Conservation (phyloP, 805 yeast genomes). For the Lachancea lanzarotensis region DNA sequence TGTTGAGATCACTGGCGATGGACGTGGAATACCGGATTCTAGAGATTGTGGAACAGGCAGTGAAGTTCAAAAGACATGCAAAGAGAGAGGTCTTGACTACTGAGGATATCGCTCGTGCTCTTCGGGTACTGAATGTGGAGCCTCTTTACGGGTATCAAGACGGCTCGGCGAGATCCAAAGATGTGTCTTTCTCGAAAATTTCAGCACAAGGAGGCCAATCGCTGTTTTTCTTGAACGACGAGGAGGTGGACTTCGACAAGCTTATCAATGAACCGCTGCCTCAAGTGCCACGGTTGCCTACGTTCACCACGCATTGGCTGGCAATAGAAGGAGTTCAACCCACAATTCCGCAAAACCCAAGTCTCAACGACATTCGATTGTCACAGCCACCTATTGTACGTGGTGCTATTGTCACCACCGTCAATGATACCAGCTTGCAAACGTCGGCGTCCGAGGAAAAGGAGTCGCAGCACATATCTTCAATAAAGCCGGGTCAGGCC, state of each 20-base stretch:
- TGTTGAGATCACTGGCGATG: constrained; percentile 92
- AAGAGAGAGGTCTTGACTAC: constrained; percentile 78
- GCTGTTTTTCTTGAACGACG: constrained; percentile 85
- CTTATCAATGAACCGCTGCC: constrained; percentile 92
- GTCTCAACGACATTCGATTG: constrained; percentile 60
- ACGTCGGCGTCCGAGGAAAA: constrained; percentile 27
- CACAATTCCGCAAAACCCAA: constrained; percentile 92
- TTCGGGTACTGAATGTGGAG: constrained; percentile 82
- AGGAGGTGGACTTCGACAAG: constrained; percentile 89
- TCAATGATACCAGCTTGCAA: constrained; percentile 43
- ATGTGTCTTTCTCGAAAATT: constrained; percentile 82
- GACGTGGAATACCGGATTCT: constrained; percentile 97
- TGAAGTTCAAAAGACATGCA: constrained; percentile 91
- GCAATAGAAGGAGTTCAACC: constrained; percentile 99
- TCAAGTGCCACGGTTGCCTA: constrained; percentile 84
- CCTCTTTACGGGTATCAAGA: constrained; percentile 84
- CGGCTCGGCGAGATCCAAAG: constrained; percentile 37
- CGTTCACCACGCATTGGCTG: constrained; percentile 94
- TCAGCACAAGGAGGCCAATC: constrained; percentile 89
- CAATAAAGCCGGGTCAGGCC: constrained; percentile 38
- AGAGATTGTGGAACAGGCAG: constrained; percentile 91
- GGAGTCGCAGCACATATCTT: constrained; percentile 26
- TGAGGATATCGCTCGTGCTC: constrained; percentile 72
- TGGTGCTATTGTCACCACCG: constrained; percentile 71
- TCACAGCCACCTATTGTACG: constrained; percentile 69